Evolutionary conservation across 306 rosid genomes (phyloP), one percentile per base, ranked within the genome.

Genomic region (Quercus mongolica): DNA sequence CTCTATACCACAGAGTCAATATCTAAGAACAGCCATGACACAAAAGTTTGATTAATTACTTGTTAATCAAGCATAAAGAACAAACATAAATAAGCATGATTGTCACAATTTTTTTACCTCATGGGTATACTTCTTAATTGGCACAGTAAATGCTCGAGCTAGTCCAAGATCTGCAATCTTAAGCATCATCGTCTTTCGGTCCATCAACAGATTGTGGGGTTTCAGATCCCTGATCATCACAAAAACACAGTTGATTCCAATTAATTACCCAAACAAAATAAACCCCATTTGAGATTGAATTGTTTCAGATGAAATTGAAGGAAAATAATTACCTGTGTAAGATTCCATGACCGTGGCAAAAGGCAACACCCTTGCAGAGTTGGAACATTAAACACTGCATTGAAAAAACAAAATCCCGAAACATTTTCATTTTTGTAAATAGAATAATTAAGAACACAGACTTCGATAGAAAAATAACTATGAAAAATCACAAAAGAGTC

Each of bases 271-370:
- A 46, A 46, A 46, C 0, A 46, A 46, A 10, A 46, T 6, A 3
- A 28, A 23, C 17, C 3, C 31, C 1, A 51, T 68, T 38, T 3
- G 13, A 2, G 3, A 18, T 31, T 12, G 5, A 33, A 62, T 75
- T 5, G 28, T 26, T n/a, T 13, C 4, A 35, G 14, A 19, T 10
- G 67, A 49, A 44, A 73, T 2, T 0, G 33, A 38, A 30, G 9
- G 41, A 35, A 0, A 35, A 35, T 6, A 21, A n/a, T 44, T 41
- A 89, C 97, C 97, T 92, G 80, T 95, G 99, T 73, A 93, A 83
- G 84, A 95, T 91, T 51, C 98, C 99, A 81, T 95, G 99, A 28
- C 97, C 97, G 28, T 95, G 99, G 83, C 98, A 95, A 85, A 95
- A 91, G 72, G 99, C 98, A 77, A 95, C 98, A 10, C 99, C 98